phyloP scores from a whole-genome alignment of 257 asterid species.

The Ilex aquifolium region DNA sequence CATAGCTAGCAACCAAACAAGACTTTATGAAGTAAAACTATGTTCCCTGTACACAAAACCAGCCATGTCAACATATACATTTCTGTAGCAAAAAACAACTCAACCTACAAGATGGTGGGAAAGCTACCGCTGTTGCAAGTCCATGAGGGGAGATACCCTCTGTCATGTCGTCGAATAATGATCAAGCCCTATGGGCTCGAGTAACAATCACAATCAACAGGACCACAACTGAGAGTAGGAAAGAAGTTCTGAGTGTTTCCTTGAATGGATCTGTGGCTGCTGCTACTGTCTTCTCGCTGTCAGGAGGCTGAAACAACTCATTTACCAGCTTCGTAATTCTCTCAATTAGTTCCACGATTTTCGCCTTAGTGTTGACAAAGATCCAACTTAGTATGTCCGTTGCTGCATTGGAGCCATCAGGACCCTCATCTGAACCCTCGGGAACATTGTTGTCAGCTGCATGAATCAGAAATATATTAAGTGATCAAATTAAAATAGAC shows the following conservation, averaged over 20 bases:
- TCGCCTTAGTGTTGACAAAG: slow-evolving; percentile 29
- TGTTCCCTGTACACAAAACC: too few species aligned
- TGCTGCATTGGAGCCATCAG: slow-evolving; percentile 21
- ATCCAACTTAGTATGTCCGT: slow-evolving; percentile 38
- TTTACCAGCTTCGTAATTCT: slow-evolving; percentile 33
- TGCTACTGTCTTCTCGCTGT: slow-evolving; percentile 10
- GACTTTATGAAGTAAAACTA: too few species aligned
- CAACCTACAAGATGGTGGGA: too few species aligned
- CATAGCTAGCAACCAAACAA: too few species aligned
- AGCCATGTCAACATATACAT: too few species aligned
- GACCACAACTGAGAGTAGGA: slow-evolving; percentile 53
- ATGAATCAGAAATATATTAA: too few species aligned
- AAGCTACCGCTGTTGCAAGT: too few species aligned
- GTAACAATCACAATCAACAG: slow-evolving; percentile 47
- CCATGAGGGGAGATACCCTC: background rate
- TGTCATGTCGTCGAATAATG: slow-evolving; percentile 40
- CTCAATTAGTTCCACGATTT: slow-evolving; percentile 37
- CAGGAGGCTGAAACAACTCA: slow-evolving; percentile 26
- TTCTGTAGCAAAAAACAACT: too few species aligned
- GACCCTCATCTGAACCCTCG: slow-evolving; percentile 17
- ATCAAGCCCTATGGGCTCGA: slow-evolving; percentile 43
- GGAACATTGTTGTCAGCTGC: slow-evolving; percentile 21
- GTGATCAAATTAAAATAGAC: too few species aligned
- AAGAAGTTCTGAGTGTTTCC: slow-evolving; percentile 44
- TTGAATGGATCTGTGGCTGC: slow-evolving; percentile 20